Conservation (phyloP, 1,284 basidiomycete genomes). For the Ustilago loliicola region DNA sequence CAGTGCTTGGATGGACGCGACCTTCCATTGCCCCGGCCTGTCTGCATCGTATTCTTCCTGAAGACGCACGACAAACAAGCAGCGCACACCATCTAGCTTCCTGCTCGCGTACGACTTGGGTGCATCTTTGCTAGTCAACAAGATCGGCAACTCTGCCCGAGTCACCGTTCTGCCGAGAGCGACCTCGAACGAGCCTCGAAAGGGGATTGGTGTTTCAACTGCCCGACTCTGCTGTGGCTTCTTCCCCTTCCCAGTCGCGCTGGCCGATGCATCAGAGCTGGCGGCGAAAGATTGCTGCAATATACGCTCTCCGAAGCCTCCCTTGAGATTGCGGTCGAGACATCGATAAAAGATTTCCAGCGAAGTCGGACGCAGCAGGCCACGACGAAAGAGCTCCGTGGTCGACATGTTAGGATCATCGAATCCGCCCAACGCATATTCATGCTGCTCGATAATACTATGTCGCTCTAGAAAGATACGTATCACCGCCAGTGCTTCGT, state of each 20-base stretch:
- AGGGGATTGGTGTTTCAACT: background rate
- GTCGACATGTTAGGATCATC: slow-evolving; percentile 31
- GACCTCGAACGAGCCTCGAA: slow-evolving; percentile 41
- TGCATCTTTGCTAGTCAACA: slow-evolving; percentile 18
- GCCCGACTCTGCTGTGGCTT: background rate
- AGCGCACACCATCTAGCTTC: slow-evolving; percentile 61
- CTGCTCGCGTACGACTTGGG: slow-evolving; percentile 54
- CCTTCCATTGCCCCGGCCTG: slow-evolving; percentile 16
- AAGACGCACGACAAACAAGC: slow-evolving; percentile 46
- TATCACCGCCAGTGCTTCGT: slow-evolving; percentile 40
- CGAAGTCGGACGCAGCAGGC: slow-evolving; percentile 36
- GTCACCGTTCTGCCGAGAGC: slow-evolving; percentile 48
- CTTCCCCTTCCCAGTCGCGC: slow-evolving; percentile 2
- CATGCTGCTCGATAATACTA: slow-evolving; percentile 48
- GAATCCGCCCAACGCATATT: slow-evolving; percentile 27
- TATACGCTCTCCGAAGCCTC: slow-evolving; percentile 48
- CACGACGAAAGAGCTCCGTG: slow-evolving; percentile 30
- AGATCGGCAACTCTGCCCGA: slow-evolving; percentile 21
- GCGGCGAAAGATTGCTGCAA: slow-evolving; percentile 33
- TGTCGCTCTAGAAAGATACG: slow-evolving; percentile 41
- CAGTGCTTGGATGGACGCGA: slow-evolving; percentile 31
- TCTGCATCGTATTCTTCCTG: slow-evolving; percentile 2
- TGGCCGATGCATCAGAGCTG: background rate
- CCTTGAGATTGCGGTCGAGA: slow-evolving; percentile 59
- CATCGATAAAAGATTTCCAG: slow-evolving; percentile 58